These are phyloP conservation scores for Diaporthe vexans DNA, from an alignment of 2,329 filamentous ascomycete genomes.

Conservation along the genomic window DNA sequence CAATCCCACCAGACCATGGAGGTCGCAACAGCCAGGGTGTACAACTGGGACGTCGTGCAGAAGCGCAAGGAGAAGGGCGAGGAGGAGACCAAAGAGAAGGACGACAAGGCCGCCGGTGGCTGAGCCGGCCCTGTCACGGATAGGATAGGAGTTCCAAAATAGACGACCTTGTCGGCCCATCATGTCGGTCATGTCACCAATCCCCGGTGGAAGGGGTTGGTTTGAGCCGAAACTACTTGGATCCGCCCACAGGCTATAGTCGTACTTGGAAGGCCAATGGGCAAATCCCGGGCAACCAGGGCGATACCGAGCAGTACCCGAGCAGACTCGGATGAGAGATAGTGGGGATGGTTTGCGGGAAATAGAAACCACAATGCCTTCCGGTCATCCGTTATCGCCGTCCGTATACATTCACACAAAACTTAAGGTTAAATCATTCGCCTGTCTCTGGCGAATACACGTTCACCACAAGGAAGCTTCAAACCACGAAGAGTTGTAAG, in stretches of 20 bases:
- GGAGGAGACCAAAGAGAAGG: conserved; percentile 63
- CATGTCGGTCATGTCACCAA: background rate
- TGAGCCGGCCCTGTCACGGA: conserved; percentile 40
- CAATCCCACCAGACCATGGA: conserved; percentile 81
- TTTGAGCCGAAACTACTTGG: background rate
- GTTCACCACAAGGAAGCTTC: background rate
- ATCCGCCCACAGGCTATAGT: background rate
- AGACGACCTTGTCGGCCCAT: conserved; percentile 24
- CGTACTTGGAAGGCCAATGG: background rate
- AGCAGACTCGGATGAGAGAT: background rate
- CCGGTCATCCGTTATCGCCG: background rate
- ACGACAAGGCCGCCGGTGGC: conserved; percentile 47
- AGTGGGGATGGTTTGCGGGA: conserved; percentile 4
- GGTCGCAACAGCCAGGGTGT: conserved; percentile 95
- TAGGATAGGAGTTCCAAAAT: background rate
- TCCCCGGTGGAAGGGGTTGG: background rate
- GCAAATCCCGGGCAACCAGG: background rate
- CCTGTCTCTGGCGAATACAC: background rate
- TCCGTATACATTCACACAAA: background rate
- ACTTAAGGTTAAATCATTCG: background rate
- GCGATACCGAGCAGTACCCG: background rate
- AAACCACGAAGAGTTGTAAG: background rate
- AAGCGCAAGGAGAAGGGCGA: conserved; percentile 90
- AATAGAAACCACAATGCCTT: conserved; percentile 22
- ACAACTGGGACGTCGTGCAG: conserved; percentile 99